Evolutionary conservation across 192 early-diverging fungal genomes (phyloP).

Genomic region (Coemansia sp.): DNA sequence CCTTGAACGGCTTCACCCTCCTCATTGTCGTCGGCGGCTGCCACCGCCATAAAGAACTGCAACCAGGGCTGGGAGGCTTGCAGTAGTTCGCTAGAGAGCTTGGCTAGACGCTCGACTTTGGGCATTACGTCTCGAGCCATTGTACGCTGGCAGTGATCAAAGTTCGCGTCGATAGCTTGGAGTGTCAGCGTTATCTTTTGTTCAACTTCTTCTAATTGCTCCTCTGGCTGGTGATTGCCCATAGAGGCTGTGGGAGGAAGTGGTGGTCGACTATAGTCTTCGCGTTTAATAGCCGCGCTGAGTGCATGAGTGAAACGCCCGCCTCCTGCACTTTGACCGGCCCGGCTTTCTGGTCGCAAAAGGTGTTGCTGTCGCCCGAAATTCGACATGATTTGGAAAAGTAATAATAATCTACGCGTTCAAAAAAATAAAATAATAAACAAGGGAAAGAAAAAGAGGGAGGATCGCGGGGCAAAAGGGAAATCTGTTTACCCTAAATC

Average conservation of each 20-base stretch:
- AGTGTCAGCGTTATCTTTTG: slow-evolving; percentile 54
- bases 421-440: not conserved
- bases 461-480: not conserved
- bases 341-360: slow-evolving; percentile 31
- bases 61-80: slow-evolving; percentile 56
- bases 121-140: slow-evolving; percentile 55
- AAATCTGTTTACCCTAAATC: not conserved
- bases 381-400: slow-evolving; percentile 23
- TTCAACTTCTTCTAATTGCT: slow-evolving; percentile 54
- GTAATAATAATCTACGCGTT: not conserved
- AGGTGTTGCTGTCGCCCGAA: slow-evolving; percentile 21
- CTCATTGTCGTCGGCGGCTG: slow-evolving; percentile 31
- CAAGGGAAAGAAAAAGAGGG: not conserved
- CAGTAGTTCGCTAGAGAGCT: slow-evolving; percentile 45
- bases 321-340: slow-evolving; percentile 15
- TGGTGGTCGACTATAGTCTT: slow-evolving; percentile 23
- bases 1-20: not conserved
- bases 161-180: slow-evolving; percentile 56
- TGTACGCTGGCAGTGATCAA: slow-evolving; percentile 54
- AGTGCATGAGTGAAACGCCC: slow-evolving; percentile 40
- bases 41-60: slow-evolving; percentile 57
- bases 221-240: slow-evolving; percentile 19
- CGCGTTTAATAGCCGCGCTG: slow-evolving; percentile 39
- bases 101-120: slow-evolving; percentile 46
- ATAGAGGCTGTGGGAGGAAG: slow-evolving; percentile 13